phyloP scores from a whole-genome alignment of 2,329 filamentous ascomycete species.

The Meredithiella fracta region DNA sequence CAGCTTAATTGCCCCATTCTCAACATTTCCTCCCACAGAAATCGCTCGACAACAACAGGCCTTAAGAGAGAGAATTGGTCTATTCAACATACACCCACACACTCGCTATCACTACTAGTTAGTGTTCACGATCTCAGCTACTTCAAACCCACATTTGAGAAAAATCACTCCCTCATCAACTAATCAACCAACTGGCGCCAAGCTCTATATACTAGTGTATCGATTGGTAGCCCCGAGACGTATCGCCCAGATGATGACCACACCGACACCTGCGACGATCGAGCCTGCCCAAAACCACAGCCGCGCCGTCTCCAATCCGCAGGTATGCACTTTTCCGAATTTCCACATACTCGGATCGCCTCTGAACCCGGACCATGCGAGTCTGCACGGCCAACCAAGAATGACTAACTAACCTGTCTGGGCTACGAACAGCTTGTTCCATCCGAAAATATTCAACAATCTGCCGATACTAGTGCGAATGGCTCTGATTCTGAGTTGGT shows the following conservation, averaged over 20 bases:
- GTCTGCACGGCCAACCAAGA: background rate
- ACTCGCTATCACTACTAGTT: background rate
- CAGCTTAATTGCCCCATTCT: background rate
- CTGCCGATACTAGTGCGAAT: background rate
- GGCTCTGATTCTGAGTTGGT: slow-evolving; percentile 61
- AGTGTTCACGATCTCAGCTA: background rate
- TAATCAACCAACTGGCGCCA: background rate
- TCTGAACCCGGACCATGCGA: no score
- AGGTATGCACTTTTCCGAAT: slow-evolving; percentile 9
- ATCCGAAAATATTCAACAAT: background rate
- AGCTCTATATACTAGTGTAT: background rate
- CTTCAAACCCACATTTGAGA: background rate
- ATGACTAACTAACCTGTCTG: background rate
- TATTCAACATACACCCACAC: background rate
- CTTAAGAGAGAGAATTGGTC: no score
- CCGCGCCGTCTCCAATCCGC: slow-evolving; percentile 9
- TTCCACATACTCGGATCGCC: background rate
- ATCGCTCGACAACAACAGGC: no score
- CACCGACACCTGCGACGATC: slow-evolving; percentile 10
- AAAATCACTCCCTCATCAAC: background rate
- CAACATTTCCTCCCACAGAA: background rate
- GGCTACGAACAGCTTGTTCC: background rate
- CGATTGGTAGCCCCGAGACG: slow-evolving; percentile 5
- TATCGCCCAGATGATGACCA: slow-evolving; percentile 12
- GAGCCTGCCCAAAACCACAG: slow-evolving; percentile 13